Base-by-base conservation (phyloP, 768 basidiomycete species). In the Steccherinum ochraceum region DNA sequence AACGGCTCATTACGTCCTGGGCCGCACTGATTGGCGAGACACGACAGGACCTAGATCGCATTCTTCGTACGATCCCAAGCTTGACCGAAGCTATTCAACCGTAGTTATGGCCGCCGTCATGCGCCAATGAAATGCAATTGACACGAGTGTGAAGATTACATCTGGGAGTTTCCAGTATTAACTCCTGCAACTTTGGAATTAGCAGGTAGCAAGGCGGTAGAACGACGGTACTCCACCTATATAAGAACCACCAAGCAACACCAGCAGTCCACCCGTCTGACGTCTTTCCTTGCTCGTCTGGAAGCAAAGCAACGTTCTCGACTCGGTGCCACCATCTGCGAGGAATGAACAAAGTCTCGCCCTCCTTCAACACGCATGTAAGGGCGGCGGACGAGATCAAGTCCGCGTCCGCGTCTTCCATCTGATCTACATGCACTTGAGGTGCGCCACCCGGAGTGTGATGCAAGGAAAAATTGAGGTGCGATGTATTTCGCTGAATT, bases 271-370 rank as follows among this genome's bases (percentile, higher is more conserved):
- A 63, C 4, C 59, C 59, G 2, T 24, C 41, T 4, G 4, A 23
- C 20, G 27, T 20, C 30, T 35, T 16, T 35, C 16, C 30, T 7
- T 20, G 41, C 23, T 20, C 42, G 1, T 21, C 44, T 11, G 24
- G 18, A 20, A 20, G 35, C 2, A 10, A 20, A 44, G 41, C 54
- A 3, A 63, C 56, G 47, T 59, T 61, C 56, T 61, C 59, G 13
- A 63, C 59, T 16, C 62, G 59, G 43, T 63, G 62, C 58, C 62
- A 61, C 59, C 62, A 61, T 7, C 59, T 52, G 13, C 56, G 51
- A 2, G 59, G 62, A 24, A 63, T 53, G 47, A 56, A 61, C n/a
- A 63, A 41, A 30, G 58, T 61, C 46, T 63, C 59, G 11, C 62
- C 56, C 40, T 61, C 59, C 10, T 53, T 49, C 23, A 59, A 48